These are phyloP conservation scores for Phanerodontia chrysosporium DNA, from an alignment of 768 basidiomycete species.

Conservation along the genomic window DNA sequence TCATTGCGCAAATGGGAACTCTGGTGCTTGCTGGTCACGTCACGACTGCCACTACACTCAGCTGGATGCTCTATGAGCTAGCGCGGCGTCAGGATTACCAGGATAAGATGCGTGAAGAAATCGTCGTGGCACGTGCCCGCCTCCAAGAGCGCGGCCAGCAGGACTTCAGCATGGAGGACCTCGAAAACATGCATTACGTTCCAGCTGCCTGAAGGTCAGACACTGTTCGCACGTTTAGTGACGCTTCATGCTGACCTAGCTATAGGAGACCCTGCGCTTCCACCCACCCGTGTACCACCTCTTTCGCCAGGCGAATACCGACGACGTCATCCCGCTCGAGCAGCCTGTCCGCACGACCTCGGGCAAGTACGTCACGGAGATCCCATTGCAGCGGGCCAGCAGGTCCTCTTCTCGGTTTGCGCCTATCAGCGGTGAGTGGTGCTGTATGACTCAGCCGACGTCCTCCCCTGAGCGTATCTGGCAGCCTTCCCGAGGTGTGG, in stretches of 20 bases:
- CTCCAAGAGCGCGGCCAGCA: conserved; percentile 19
- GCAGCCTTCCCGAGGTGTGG: conserved; percentile 23
- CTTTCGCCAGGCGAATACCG: conserved; percentile 20
- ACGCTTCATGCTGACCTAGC: background rate
- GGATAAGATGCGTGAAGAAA: conserved; percentile 24
- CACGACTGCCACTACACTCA: conserved; percentile 27
- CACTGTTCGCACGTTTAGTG: background rate
- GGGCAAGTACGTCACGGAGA: conserved; percentile 21
- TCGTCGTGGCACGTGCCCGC: conserved; percentile 17
- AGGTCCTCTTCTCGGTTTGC: conserved; percentile 21
- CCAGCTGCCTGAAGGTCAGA: conserved; percentile 26
- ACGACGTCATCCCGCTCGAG: conserved; percentile 32
- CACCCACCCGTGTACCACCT: conserved; percentile 29
- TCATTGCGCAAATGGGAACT: conserved; percentile 22
- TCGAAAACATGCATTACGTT: conserved; percentile 29
- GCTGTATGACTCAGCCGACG: background rate
- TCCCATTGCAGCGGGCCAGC: conserved; percentile 28
- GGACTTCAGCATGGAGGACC: conserved; percentile 28
- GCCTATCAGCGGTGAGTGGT: conserved; percentile 30
- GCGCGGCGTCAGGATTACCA: conserved; percentile 24
- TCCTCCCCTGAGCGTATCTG: background rate
- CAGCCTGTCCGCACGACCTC: conserved; percentile 25
- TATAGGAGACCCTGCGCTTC: conserved; percentile 26
- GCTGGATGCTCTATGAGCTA: conserved; percentile 28
- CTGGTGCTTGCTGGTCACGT: conserved; percentile 22